A percentile compares a stretch with the other conserved stretches of the same genome.
Conservation (phyloP, 164 flowering plant genomes). For the Berberis vulgaris region DNA sequence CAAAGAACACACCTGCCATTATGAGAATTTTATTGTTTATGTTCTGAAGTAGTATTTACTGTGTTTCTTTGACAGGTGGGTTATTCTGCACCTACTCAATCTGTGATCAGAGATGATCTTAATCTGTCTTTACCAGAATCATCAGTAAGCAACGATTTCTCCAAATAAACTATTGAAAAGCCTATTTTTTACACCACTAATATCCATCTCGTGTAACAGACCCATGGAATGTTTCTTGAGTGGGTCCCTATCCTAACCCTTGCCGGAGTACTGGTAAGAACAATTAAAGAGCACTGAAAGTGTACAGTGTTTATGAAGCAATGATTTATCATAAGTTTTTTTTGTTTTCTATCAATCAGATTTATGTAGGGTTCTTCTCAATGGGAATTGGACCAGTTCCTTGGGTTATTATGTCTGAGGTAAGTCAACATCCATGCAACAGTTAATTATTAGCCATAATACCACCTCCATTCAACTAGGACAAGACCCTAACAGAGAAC, state of each 20-base stretch:
- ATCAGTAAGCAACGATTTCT: neutral
- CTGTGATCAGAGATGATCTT: slow-evolving; percentile 45
- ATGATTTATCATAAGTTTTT: no score
- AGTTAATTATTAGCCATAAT: neutral
- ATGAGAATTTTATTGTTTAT: no score
- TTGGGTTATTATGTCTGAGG: slow-evolving; percentile 12
- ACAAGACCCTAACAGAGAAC: neutral
- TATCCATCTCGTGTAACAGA: slow-evolving; percentile 29
- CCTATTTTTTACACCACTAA: neutral
- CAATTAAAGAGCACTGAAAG: no score
- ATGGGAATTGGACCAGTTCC: slow-evolving; percentile 11
- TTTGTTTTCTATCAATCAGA: slow-evolving; percentile 19
- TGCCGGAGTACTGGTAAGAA: slow-evolving; percentile 65
- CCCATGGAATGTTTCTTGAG: slow-evolving; percentile 24
- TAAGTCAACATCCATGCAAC: slow-evolving; percentile 13
- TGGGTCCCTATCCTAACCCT: slow-evolving; percentile 54
- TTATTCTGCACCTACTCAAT: slow-evolving; percentile 51
- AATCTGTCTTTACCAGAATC: slow-evolving; percentile 17
- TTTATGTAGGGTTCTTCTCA: slow-evolving; percentile 32
- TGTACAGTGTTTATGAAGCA: no score
- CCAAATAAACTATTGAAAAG: neutral
- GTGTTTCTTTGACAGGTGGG: slow-evolving; percentile 40
- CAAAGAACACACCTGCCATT: no score
- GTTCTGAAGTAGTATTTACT: neutral
- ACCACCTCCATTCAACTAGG: neutral